A percentile compares a stretch with the other conserved stretches of the same genome.
Evolutionary conservation across 2,329 filamentous ascomycete species (phyloP).

Genomic region (Microdochium nivale): DNA sequence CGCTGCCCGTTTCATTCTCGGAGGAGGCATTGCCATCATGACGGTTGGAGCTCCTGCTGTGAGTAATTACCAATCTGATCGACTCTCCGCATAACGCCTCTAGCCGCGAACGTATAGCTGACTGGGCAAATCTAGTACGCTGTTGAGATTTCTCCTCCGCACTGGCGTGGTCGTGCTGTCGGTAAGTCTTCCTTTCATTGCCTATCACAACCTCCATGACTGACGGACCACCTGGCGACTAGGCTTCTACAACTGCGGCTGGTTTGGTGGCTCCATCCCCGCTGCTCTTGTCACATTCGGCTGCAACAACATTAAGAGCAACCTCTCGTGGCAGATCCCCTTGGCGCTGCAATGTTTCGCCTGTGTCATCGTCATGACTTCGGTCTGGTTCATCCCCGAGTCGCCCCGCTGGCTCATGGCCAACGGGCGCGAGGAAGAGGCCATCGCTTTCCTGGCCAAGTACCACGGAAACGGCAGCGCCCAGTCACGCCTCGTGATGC

Average conservation of each 20-base stretch:
- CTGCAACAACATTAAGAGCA: constrained; percentile 30
- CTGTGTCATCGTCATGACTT: constrained; percentile 27
- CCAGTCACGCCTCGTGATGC: constrained; percentile 26
- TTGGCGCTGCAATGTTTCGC: constrained; percentile 37
- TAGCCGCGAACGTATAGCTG: not conserved
- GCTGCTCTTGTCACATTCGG: constrained; percentile 41
- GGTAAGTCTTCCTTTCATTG: constrained; percentile 18
- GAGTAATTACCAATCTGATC: not conserved
- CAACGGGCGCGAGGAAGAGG: constrained; percentile 29
- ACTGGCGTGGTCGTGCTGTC: constrained; percentile 40
- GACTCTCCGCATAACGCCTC: not conserved
- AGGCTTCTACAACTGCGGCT: constrained; percentile 43
- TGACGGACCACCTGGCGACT: not conserved
- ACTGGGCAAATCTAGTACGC: constrained; percentile 20
- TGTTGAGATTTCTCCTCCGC: constrained; percentile 37
- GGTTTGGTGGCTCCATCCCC: constrained; percentile 42
- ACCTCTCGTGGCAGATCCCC: constrained; percentile 41
- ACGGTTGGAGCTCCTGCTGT: constrained; percentile 35
- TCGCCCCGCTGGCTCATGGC: constrained; percentile 32
- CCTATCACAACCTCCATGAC: not conserved
- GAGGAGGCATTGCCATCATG: constrained; percentile 37
- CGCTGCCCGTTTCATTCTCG: constrained; percentile 37
- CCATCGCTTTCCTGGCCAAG: constrained; percentile 28
- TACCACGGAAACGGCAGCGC: constrained; percentile 33
- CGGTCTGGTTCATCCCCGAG: constrained; percentile 30